Evolutionary conservation across 257 asterid species (phyloP), one percentile per base, ranked within the genome.

Genomic region (Solanum okadae): DNA sequence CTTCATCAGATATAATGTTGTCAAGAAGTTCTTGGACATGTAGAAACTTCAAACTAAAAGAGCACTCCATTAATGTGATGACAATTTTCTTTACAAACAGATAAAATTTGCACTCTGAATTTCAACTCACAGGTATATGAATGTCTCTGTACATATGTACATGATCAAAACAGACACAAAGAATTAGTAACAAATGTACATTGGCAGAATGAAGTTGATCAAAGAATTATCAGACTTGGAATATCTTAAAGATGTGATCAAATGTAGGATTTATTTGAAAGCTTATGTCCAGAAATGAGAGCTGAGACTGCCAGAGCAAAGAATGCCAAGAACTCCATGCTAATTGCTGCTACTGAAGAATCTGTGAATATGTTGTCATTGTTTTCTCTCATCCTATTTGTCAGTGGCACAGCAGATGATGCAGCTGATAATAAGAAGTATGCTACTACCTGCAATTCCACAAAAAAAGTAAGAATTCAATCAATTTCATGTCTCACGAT

Each of bases 281-380:
- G 98, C 78, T 96, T 96, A 91, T 94, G 93, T 72, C 99, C 99
- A 65, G 99, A 94, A 90, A 96, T 88, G 83, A 97, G 81, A 61
- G 99, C 94, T 16, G 99, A 97, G 86, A 93, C 46, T 14, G 95
- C 96, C 61, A 96, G 90, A 10, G 93, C 82, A 85, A 97, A 49
- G 94, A 97, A 97, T 14, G 98, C 99, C 76, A 97, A 92, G 91
- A 96, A 93, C 75, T 88, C 96, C 98, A 97, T 94, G 88, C 96
- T 91, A 73, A 96, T 97, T 61, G 99, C 95, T 5, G 99, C 86
- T 22, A 96, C 98, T 29, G 98, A 95, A 6, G 99, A 90, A 87
- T 97, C 99, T 15, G 99, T 97, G 84, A 97, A 97, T 87, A 94
- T 92, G 92, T 95, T 96, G 82, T 96, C 99, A 15, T 90, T 87